phyloP scores from a whole-genome alignment of 2,329 filamentous ascomycete species.

The Didymella exigua region DNA sequence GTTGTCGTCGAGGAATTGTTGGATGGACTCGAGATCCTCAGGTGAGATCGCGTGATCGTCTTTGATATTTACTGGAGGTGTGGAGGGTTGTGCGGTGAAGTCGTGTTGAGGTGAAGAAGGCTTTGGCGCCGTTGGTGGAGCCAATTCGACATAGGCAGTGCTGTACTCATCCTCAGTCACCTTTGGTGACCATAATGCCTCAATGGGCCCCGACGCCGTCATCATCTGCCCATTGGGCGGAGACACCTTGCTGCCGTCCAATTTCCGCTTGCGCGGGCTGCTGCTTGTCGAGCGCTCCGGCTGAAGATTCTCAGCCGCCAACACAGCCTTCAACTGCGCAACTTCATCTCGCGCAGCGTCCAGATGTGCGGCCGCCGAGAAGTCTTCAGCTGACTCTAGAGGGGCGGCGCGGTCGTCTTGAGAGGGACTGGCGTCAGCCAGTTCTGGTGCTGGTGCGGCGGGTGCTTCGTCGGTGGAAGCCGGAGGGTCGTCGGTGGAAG shows the following conservation, averaged over 20 bases:
- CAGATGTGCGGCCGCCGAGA: not conserved
- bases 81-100: not conserved
- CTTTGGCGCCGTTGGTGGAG: not conserved
- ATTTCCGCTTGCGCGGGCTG: slow-evolving; percentile 1
- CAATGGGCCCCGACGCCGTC: not conserved
- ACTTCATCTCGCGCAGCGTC: slow-evolving; percentile 3
- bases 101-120: not conserved
- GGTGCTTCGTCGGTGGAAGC: not conserved
- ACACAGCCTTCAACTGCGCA: slow-evolving; percentile 6
- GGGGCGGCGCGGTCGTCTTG: not conserved
- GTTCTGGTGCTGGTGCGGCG: not conserved
- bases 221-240: not conserved
- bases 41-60: not conserved
- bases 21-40: not conserved
- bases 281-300: not conserved
- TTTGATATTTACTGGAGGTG: not conserved
- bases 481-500: not conserved
- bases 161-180: not conserved
- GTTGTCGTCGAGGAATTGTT: not conserved
- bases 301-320: not conserved
- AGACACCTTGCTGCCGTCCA: not conserved
- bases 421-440: not conserved
- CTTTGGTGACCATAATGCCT: slow-evolving; percentile 16
- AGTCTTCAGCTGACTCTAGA: not conserved
- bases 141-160: not conserved